phyloP scores from a whole-genome alignment of 1,139 yeast species.

The Taphrina betulina region DNA sequence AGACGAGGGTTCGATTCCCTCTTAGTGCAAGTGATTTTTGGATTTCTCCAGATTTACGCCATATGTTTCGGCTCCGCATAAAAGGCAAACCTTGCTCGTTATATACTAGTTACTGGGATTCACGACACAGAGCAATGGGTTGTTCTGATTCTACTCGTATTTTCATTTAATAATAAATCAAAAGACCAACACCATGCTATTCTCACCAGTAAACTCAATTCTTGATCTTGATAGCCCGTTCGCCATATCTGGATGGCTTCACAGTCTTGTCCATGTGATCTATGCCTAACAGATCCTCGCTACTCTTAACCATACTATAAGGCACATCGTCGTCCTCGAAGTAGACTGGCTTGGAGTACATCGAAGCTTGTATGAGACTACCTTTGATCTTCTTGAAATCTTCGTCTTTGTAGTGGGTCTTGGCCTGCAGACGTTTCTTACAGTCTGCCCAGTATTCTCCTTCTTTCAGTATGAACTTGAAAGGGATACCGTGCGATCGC shows the following conservation, averaged over 20 bases:
- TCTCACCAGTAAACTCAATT: no score
- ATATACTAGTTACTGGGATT: no score
- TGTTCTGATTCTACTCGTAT: no score
- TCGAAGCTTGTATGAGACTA: conserved; percentile 46
- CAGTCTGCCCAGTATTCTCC: conserved; percentile 67
- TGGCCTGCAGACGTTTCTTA: conserved; percentile 62
- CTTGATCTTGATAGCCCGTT: conserved; percentile 37
- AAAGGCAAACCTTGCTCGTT: no score
- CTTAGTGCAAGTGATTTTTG: conserved; percentile 5
- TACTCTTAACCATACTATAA: conserved; percentile 55
- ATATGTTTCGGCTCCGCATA: no score
- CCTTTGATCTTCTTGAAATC: conserved; percentile 74
- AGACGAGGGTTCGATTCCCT: conserved; percentile 32
- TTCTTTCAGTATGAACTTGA: conserved; percentile 63
- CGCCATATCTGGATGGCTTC: conserved; percentile 34
- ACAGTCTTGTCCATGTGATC: conserved; percentile 80
- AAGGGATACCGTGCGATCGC: conserved; percentile 84
- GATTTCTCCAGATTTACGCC: no score
- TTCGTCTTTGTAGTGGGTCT: conserved; percentile 70
- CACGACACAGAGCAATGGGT: no score
- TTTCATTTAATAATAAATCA: no score
- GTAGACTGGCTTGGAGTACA: conserved; percentile 53
- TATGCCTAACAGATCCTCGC: conserved; percentile 60
- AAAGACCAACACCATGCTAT: no score
- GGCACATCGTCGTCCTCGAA: conserved; percentile 55